Evolutionary conservation across 768 basidiomycete genomes (phyloP), one percentile per base, ranked within the genome.

Genomic region (Nidularia sp.): DNA sequence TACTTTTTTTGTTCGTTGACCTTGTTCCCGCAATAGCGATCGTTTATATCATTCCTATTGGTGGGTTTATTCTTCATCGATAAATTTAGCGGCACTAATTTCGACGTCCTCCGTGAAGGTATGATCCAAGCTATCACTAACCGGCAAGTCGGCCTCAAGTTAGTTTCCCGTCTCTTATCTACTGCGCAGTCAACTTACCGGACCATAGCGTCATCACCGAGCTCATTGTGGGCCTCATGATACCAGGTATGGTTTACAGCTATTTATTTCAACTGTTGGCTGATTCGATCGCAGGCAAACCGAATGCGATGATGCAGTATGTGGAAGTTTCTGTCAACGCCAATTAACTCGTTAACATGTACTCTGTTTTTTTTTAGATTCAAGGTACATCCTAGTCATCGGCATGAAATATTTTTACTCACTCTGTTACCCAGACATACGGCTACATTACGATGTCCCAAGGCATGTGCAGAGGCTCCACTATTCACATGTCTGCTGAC

Each of bases 121-220:
- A 84, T 89, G 80, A 88, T 91, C 54, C 84, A 89, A 58, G 87
- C 88, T 1, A 81, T 90, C 56, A 91, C 89, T 32, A 91, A 91
- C 65, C 84, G 87, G 60, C 85, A 89, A 66, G 75, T 90, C 50
- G 86, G 61, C 35, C 63, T 78, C 47, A 78, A 78, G 76, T 78
- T 45, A 50, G 72, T 61, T 4, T n/a, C 41, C 25, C 29, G 32
- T 2, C 35, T 0, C 10, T 33, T 51, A 5, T 8, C 29, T 32
- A 18, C 47, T 29, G 12, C 33, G 32, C 47, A 36, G 44, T 32
- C 5, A 10, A 36, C 56, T 25, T 31, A 15, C 15, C 29, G 9
- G 22, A 3, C 15, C 3, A 8, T 29, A 83, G 79, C 61, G 87
- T 90, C 31, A 79, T 90, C 54, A 85, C 87, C 1, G 88, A 91